Percentiles rank a stretch among this genome's conserved stretches.
Conservation (phyloP, 2,329 filamentous ascomycete species). For the Lachnellula suecica region DNA sequence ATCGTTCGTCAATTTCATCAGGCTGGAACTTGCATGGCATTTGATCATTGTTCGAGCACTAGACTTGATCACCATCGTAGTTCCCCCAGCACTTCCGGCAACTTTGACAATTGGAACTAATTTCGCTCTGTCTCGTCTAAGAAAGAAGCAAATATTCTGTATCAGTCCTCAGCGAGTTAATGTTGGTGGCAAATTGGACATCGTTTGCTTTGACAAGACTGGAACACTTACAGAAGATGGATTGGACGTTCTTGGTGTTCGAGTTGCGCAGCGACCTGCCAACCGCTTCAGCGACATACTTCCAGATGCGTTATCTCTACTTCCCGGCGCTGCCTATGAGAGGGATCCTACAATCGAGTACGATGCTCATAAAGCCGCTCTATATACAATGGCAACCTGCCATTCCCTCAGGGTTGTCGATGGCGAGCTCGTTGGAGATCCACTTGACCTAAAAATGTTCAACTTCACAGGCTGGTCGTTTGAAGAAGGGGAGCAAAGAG, state of each 20-base stretch:
- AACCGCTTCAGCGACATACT: slow-evolving; percentile 75
- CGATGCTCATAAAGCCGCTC: slow-evolving; percentile 63
- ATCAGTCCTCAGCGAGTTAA: slow-evolving; percentile 98
- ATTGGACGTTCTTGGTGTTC: slow-evolving; percentile 85
- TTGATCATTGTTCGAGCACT: slow-evolving; percentile 88
- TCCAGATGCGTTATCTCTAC: slow-evolving; percentile 59
- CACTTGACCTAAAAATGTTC: slow-evolving; percentile 97
- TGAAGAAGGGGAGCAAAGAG: slow-evolving; percentile 77
- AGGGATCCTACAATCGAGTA: slow-evolving; percentile 60
- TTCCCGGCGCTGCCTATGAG: slow-evolving; percentile 52
- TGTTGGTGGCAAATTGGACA: slow-evolving; percentile 90
- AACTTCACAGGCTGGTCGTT: slow-evolving; percentile 92
- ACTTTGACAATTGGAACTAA: slow-evolving; percentile 96
- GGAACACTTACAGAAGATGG: slow-evolving; percentile 98
- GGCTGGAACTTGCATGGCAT: slow-evolving; percentile 80
- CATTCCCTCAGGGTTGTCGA: slow-evolving; percentile 88
- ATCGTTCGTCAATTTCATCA: slow-evolving; percentile 91
- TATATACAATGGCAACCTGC: slow-evolving; percentile 97
- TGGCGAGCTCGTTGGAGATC: slow-evolving; percentile 86
- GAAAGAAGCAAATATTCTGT: slow-evolving; percentile 90
- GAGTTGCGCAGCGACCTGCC: slow-evolving; percentile 65
- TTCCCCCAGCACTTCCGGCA: slow-evolving; percentile 89
- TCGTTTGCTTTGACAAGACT: slow-evolving; percentile 98
- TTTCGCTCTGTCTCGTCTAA: slow-evolving; percentile 85
- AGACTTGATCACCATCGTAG: slow-evolving; percentile 95